Evolutionary conservation across 768 basidiomycete genomes (phyloP), one percentile per base, ranked within the genome.

Genomic region (Boletellus sp.): DNA sequence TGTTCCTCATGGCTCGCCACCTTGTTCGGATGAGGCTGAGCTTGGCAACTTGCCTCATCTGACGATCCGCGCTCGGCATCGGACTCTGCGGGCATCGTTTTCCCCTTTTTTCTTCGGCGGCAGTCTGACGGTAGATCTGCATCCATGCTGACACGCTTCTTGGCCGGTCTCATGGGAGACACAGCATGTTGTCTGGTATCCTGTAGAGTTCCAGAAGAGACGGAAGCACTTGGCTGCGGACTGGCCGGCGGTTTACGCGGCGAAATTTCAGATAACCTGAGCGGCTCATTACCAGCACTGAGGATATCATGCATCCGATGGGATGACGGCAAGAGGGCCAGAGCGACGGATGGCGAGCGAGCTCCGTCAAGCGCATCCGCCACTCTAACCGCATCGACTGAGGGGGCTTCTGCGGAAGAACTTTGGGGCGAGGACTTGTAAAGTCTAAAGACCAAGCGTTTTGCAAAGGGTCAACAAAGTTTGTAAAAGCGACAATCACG

Each of bases 211-310:
- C 55, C 48, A 54, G 50, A 42, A 45, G 39, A 3, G 17, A 44
- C 50, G 52, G 54, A 37, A 34, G 45, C 46, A 31, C 43, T 31
- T 56, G 48, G 33, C 36, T 28, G 40, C 16, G 28, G 33, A 4
- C 47, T 26, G 48, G 11, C 45, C 24, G 47, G 56, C 38, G 53
- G 52, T 62, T 69, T 70, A 47, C 55, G 52, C 52, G 78, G 78
- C 6, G 80, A 81, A 56, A 80, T 67, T 58, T 81, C 77, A 35
- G 79, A 80, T 53, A 79, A 39, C 41, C 76, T 77, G 35, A 81
- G 59, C 28, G 66, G 68, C 22, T 47, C 48, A 31, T 48, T 40
- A 31, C 46, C 35, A 11, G 26, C 16, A 24, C 31, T 20, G 10
- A 50, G 10, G 23, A 19, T 48, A 26, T 45, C 39, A 35, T 41